Base-by-base conservation (phyloP, 352 stramenopile species). In the Globisporangium uncinulatum region DNA sequence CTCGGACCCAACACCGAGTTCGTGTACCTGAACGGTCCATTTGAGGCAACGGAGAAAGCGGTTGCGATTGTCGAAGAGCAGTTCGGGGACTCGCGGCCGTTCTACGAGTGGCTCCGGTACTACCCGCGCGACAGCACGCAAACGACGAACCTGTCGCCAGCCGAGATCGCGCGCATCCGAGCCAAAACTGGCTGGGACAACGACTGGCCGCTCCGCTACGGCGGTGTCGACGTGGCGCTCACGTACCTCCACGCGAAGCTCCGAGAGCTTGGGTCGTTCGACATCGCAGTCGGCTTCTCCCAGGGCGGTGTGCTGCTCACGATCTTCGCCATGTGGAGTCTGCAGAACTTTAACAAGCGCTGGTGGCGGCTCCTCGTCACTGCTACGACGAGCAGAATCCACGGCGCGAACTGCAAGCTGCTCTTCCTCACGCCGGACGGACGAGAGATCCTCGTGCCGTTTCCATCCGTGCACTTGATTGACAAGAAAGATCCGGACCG, bases 401-500 rank as follows among this genome's bases (percentile, higher is more conserved):
- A 20, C 8, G 41, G 42, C 9, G 42, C 42, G 13, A 39, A 46
- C n/a, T 46, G 31, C 19, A 46, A 37, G n/a, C 43, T 6, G n/a
- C n/a, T 48, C n/a, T 67, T 61, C 4, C 45, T 81, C 32, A 77
- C 82, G 45, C 51, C 81, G 21, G 66, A 69, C 29, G 59, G 66
- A 63, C 3, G 50, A 41, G 21, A 56, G 47, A 7, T 85, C 43
- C 53, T 56, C 21, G 67, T 81, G 37, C 59, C 63, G 42, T 48
- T 49, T 21, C 47, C 56, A 24, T 61, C 44, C 1, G 68, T 81
- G 39, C 74, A 85, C 53, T 57, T 90, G n/a, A 60, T 81, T 32
- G 79, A 73, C 32, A 76, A 82, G 64, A 76, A 73, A 21, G 77
- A 90, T 39, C 70, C 74, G n/a, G 71, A 86, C 29, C 84, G 74